These are phyloP conservation scores for Fomes fomentarius DNA, from an alignment of 1,284 basidiomycete species.

Conservation along the genomic window DNA sequence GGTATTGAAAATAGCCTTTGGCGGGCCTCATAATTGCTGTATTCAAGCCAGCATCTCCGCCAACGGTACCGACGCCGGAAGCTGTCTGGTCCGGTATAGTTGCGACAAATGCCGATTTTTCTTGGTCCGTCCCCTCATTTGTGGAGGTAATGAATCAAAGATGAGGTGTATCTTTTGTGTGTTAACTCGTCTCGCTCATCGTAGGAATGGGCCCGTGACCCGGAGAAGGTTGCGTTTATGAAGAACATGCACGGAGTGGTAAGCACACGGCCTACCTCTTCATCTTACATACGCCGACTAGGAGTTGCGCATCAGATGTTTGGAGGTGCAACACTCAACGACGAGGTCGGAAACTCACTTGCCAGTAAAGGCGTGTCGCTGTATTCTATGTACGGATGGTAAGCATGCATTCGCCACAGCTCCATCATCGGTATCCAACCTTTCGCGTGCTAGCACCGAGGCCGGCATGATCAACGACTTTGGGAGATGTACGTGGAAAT, in stretches of 20 bases:
- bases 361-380: background rate
- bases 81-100: conserved; percentile 22
- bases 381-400: background rate
- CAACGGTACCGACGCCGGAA: conserved; percentile 25
- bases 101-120: conserved; percentile 16
- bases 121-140: conserved; percentile 30
- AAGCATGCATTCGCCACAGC: background rate
- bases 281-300: background rate
- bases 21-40: conserved; percentile 18
- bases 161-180: background rate
- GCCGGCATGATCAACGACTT: background rate
- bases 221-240: conserved; percentile 20
- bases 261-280: background rate
- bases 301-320: background rate
- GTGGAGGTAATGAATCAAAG: conserved; percentile 26
- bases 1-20: conserved; percentile 11
- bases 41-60: conserved; percentile 22
- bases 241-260: conserved; percentile 20
- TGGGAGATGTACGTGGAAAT: background rate
- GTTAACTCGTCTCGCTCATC: too few relatives aligned
- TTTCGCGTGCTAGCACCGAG: background rate
- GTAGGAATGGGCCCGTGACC: conserved; percentile 24
- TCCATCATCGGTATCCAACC: background rate
- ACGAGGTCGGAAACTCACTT: background rate
- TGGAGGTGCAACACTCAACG: conserved; percentile 1